Conservation (phyloP, 2,329 filamentous ascomycete genomes). For the Allantophomopsis lycopodina region DNA sequence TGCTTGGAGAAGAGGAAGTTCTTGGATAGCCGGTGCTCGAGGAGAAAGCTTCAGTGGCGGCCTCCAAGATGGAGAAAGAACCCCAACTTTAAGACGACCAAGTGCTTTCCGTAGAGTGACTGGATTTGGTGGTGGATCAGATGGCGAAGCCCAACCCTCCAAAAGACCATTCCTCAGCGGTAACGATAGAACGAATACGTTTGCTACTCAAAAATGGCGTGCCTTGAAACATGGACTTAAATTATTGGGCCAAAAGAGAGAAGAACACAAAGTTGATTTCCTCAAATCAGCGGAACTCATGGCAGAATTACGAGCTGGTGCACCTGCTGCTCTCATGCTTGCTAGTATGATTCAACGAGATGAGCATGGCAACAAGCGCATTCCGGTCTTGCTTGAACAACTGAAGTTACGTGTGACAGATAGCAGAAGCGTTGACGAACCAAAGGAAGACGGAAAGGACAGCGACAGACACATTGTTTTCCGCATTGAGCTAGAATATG, state of each 20-base stretch:
- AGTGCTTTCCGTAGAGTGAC: conserved; percentile 55
- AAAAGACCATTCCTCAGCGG: conserved; percentile 42
- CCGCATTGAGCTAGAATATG: conserved; percentile 88
- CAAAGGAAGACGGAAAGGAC: conserved; percentile 20
- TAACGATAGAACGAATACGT: conserved; percentile 54
- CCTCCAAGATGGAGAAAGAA: conserved; percentile 39
- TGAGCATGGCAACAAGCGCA: conserved; percentile 87
- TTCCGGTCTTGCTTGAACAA: conserved; percentile 90
- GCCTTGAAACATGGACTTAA: conserved; percentile 85
- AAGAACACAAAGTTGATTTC: conserved; percentile 76
- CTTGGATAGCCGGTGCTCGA: conserved; percentile 31
- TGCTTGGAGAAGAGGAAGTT: conserved; percentile 42
- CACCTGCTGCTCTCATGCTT: conserved; percentile 83
- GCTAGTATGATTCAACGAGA: conserved; percentile 97
- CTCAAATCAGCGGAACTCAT: conserved; percentile 93
- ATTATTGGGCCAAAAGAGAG: conserved; percentile 65
- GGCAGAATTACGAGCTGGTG: conserved; percentile 84
- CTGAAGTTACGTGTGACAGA: conserved; percentile 79
- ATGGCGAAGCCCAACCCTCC: conserved; percentile 44
- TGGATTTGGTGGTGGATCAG: conserved; percentile 46
- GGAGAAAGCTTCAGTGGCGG: conserved; percentile 31
- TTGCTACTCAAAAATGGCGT: conserved; percentile 75
- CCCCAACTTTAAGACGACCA: conserved; percentile 36
- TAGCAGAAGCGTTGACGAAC: conserved; percentile 51
- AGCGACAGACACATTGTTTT: conserved; percentile 67